Evolutionary conservation across 1,284 basidiomycete species (phyloP).

Genomic region (Porogramme epimiltina): DNA sequence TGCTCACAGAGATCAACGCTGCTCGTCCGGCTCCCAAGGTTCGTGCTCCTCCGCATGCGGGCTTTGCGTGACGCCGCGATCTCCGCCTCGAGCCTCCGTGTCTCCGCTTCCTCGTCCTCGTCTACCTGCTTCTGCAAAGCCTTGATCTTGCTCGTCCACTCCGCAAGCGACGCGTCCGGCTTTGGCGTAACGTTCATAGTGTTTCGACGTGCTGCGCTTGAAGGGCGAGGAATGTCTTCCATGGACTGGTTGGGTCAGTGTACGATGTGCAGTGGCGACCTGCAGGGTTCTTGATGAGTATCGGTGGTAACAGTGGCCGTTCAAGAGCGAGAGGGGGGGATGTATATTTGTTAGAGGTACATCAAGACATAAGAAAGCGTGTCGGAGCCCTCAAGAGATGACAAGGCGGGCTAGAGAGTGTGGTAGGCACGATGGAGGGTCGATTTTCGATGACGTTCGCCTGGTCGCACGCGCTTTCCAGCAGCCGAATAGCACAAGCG

Average conservation of each 20-base stretch:
- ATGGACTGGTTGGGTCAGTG: no score
- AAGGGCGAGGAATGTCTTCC: slow-evolving; percentile 1
- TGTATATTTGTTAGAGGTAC: not conserved
- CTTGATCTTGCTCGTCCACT: slow-evolving; percentile 80
- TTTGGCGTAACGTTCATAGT: slow-evolving; percentile 41
- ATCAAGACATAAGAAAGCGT: not conserved
- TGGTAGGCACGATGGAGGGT: not conserved
- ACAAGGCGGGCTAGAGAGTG: not conserved
- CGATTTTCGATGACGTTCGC: not conserved
- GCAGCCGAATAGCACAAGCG: not conserved
- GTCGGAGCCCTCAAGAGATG: not conserved
- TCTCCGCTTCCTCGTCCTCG: slow-evolving; percentile 75
- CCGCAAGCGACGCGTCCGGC: slow-evolving; percentile 64
- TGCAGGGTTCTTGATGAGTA: no score
- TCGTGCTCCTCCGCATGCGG: slow-evolving; percentile 59
- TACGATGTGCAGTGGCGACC: no score
- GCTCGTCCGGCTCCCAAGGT: slow-evolving; percentile 41
- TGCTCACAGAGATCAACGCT: slow-evolving; percentile 50
- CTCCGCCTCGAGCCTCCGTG: slow-evolving; percentile 73
- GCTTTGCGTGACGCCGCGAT: slow-evolving; percentile 72
- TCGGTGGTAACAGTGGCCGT: no score
- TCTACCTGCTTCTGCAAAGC: slow-evolving; percentile 78
- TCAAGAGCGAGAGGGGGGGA: not conserved
- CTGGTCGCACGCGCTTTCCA: not conserved
- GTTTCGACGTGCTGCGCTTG: slow-evolving; percentile 32